Evolutionary conservation across 1,284 basidiomycete species (phyloP), one percentile per base, ranked within the genome.

Genomic region (Apiotrichum laibachii): DNA sequence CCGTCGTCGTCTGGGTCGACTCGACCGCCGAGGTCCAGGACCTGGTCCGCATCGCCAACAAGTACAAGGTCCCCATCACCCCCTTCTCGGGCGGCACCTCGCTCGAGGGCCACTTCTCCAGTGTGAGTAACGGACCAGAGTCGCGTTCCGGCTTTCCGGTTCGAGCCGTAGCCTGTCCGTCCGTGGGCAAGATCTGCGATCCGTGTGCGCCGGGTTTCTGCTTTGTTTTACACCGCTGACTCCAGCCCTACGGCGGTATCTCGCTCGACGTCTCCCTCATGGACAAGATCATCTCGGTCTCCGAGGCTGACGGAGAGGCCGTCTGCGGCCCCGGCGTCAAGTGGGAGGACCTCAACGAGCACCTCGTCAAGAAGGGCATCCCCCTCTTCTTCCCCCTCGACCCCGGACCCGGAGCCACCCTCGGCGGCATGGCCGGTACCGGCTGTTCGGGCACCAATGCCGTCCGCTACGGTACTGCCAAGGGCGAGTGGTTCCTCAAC

Each of bases 361-460:
- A 81, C 6, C 80, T 95, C 19, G 82, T 82, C 65, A 82, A 86
- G 53, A 82, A 86, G 75, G 88, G 85, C 8, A 85, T 89, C 51
- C 86, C 87, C 0, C 76, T 96, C 15, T 96, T 96, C 81, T 95
- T 94, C 72, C 93, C 93, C 0, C 86, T 94, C 63, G 89, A 92
- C 69, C 90, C 89, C 12, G 76, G 75, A 56, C 75, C 77, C 22
- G 80, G 80, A 10, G 92, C 92, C 1, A 92, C 90, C 0, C 87
- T 96, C 39, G 93, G 92, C 33, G 94, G 93, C 0, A 96, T 98
- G 91, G 82, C 91, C 31, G 88, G 87, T 51, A 93, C 88, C 0
- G 88, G 89, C 0, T 77, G 73, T 64, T 69, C 70, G 57, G 75
- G 80, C 81, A 91, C 91, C 0, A 93, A 93, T 67, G 91, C 92